phyloP scores from a whole-genome alignment of 2,329 filamentous ascomycete species.

The Aspergillus brasiliensis region DNA sequence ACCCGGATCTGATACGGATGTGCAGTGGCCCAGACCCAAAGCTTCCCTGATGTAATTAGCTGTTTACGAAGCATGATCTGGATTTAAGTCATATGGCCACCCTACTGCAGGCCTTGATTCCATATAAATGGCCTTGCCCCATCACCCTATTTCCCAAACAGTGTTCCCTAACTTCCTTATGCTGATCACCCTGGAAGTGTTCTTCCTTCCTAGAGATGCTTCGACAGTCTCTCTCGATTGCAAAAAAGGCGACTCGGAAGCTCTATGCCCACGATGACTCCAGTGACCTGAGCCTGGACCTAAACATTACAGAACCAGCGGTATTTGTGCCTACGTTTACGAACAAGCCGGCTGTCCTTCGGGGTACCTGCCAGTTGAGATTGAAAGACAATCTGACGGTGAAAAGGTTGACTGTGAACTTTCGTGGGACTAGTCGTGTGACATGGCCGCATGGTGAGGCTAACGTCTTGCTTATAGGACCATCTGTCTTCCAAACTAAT shows the following conservation, averaged over 20 bases:
- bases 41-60: conserved; percentile 7
- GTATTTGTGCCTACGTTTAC: conserved; percentile 16
- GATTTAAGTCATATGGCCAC: conserved; percentile 7
- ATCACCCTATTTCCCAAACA: neutral
- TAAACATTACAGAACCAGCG: conserved; percentile 16
- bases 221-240: neutral
- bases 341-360: conserved; percentile 18
- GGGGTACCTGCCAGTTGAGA: conserved; percentile 14
- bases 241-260: neutral
- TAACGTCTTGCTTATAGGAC: neutral
- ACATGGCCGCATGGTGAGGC: conserved; percentile 18
- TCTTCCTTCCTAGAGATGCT: conserved; percentile 1
- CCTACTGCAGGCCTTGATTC: neutral
- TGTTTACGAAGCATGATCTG: conserved; percentile 1
- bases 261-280: neutral
- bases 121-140: neutral
- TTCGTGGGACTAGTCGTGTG: conserved; percentile 15
- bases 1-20: conserved; percentile 5
- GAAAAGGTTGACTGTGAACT: conserved; percentile 13
- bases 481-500: neutral
- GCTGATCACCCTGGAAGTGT: neutral
- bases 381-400: conserved; percentile 10
- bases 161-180: neutral
- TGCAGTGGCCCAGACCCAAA: neutral
- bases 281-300: conserved; percentile 6